Base-by-base conservation (phyloP, 768 basidiomycete genomes). In the Serpula lacrymans region DNA sequence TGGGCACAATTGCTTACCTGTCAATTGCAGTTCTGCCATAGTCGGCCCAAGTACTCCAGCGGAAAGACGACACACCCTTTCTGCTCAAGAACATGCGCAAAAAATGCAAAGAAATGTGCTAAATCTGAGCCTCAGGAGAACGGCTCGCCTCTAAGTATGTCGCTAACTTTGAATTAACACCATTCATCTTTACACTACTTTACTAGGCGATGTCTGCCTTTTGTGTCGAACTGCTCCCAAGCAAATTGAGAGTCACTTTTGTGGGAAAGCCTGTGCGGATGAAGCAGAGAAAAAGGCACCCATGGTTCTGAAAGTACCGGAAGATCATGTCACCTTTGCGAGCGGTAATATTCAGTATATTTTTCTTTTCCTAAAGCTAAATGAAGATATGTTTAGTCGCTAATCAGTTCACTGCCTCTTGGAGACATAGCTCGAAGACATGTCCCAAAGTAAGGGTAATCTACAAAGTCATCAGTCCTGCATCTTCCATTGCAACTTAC, bases 321-420 rank as follows among this genome's bases (percentile, higher is more conserved):
- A 57, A 18, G 71, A 67, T 8, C 80, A 85, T 54, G 68, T 69
- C 18, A 84, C 80, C 0, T 85, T 84, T 63, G 76, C 69, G 56
- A 82, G 74, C 42, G 82, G 82, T 84, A 49, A 20, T 73, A 59
- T 14, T 24, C 33, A 17, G 38, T 39, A n/a, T n/a, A n/a, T n/a
- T n/a, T n/a, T n/a, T n/a, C n/a, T 21, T 29, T 31, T 28, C n/a
- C n/a, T n/a, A n/a, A n/a, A n/a, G n/a, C n/a, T n/a, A n/a, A n/a
- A n/a, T n/a, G n/a, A n/a, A n/a, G n/a, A n/a, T n/a, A n/a, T n/a
- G n/a, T n/a, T n/a, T n/a, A 83, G 82, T 82, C 22, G 63, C 70
- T 17, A 78, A 80, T 50, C 83, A 84, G 49, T 85, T 85, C 66
- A 80, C 75, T 50, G 48, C 74, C 39, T 80, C 82, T 14, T 86